Percentiles rank a stretch among this genome's conserved stretches.
These are phyloP conservation scores for Flaveria trinervia DNA, from an alignment of 129 eudicot species.

Conservation along the genomic window DNA sequence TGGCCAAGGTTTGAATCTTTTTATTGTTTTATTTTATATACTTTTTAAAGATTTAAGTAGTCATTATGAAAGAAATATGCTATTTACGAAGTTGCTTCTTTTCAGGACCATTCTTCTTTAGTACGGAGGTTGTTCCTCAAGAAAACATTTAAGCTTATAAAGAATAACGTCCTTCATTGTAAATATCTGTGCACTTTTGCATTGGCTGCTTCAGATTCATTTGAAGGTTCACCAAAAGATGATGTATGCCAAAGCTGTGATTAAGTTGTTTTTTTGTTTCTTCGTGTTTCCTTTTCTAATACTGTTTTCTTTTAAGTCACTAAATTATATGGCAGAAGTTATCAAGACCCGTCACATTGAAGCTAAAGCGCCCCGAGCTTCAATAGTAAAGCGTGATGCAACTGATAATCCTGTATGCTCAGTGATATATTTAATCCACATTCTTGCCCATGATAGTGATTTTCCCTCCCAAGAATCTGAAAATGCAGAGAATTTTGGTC, in stretches of 20 bases:
- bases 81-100: neutral
- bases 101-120: conserved; percentile 63
- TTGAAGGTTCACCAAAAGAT: conserved; percentile 51
- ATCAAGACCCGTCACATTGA: conserved; percentile 47
- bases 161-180: conserved; percentile 51
- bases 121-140: conserved; percentile 56
- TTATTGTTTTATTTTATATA: neutral
- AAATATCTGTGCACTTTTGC: conserved; percentile 85
- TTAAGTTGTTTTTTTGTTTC: conserved; percentile 4
- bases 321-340: conserved; percentile 67
- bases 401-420: conserved; percentile 63
- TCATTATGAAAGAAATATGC: conserved; percentile 7
- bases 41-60: neutral
- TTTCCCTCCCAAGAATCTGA: conserved; percentile 58
- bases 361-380: conserved; percentile 31
- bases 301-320: conserved; percentile 43
- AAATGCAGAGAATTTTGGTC: conserved; percentile 44
- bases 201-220: conserved; percentile 60
- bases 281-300: conserved; percentile 16
- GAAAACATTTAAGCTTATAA: conserved; percentile 69
- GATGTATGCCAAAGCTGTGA: conserved; percentile 43
- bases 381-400: conserved; percentile 37
- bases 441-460: conserved; percentile 77
- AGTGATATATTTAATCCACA: conserved; percentile 70
- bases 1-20: conserved; percentile 65